Conservation (phyloP, 306 rosid species). For the Pyrus pyrifolia region DNA sequence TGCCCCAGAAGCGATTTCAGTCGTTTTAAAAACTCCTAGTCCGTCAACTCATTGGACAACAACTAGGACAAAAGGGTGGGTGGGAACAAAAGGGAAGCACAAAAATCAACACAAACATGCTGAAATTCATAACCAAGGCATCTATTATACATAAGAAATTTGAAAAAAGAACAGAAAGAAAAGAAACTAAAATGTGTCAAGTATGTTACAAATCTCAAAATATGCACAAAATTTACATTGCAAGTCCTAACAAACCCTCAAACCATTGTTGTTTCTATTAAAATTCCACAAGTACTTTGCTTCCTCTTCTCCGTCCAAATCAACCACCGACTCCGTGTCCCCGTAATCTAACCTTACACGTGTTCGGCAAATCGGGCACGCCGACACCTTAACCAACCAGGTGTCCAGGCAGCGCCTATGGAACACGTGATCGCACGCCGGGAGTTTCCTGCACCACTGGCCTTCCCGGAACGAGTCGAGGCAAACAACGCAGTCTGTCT, state of each 20-base stretch:
- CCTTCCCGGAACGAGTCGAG: conserved; percentile 52
- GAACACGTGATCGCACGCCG: conserved; percentile 57
- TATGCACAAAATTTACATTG: conserved; percentile 22
- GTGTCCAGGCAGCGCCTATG: conserved; percentile 68
- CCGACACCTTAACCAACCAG: conserved; percentile 67
- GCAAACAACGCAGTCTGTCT: conserved; percentile 61
- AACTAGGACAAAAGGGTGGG: too few species aligned
- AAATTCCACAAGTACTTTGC: conserved; percentile 24
- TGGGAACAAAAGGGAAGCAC: too few species aligned
- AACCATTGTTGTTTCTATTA: conserved; percentile 10
- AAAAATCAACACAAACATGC: conserved; percentile 1
- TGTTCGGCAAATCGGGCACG: conserved; percentile 78
- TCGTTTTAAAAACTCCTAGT: too few species aligned
- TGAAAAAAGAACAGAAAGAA: not conserved
- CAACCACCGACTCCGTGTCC: not conserved
- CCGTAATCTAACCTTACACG: conserved; percentile 38
- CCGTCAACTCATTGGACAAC: too few species aligned
- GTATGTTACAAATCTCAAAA: conserved; percentile 6
- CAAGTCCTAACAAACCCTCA: conserved; percentile 26
- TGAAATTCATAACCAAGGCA: not conserved
- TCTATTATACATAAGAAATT: not conserved
- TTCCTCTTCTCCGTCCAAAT: conserved; percentile 16
- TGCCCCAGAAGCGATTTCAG: too few species aligned
- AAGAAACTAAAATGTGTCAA: not conserved
- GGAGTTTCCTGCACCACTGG: conserved; percentile 72